Base-by-base conservation (phyloP, 108 stramenopile species). In the Conticribra guillardii region DNA sequence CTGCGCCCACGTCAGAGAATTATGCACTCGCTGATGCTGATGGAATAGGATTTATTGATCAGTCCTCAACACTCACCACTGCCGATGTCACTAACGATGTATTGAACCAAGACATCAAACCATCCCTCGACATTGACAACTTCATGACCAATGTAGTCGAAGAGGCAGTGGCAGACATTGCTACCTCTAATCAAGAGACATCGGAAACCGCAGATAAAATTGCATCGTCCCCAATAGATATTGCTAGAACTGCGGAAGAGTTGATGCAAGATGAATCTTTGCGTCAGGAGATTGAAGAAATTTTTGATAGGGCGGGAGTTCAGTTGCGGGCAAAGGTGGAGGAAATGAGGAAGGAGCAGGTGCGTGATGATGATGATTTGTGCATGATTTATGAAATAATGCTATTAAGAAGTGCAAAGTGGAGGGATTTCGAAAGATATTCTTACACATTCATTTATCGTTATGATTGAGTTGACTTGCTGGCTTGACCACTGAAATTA, bases 231-330 rank as follows among this genome's bases (percentile, higher is more conserved):
- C 37, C 37, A 5, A 11, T 11, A 59, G 58, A 69, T 15, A 69
- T 69, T 23, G 68, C 68, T 31, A 28, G 34, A 49, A 58, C 58
- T 18, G 62, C 67, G 21, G 60, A 60, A 24, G 19, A 55, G 21
- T 37, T 51, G 56, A 46, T 77, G 33, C 50, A 77, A 51, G 67
- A 77, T 48, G 68, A 69, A 1, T 46, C 63, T 19, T 59, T 77
- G 23, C 34, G 67, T n/a, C 63, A 59, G 49, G 68, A 77, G 27
- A 69, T 77, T 3, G 76, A 64, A 50, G 62, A 69, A 23, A 77
- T 77, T 46, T 77, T 77, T 19, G 76, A 77, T 69, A 49, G 22
- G 27, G 76, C 76, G 11, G 76, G 67, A 26, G 68, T 69, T 52
- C 61, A 69, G 27, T 46, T 77, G 55, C 46, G 54, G 27, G 14